phyloP scores from a whole-genome alignment of 768 basidiomycete species.

The Grammothele lineata region DNA sequence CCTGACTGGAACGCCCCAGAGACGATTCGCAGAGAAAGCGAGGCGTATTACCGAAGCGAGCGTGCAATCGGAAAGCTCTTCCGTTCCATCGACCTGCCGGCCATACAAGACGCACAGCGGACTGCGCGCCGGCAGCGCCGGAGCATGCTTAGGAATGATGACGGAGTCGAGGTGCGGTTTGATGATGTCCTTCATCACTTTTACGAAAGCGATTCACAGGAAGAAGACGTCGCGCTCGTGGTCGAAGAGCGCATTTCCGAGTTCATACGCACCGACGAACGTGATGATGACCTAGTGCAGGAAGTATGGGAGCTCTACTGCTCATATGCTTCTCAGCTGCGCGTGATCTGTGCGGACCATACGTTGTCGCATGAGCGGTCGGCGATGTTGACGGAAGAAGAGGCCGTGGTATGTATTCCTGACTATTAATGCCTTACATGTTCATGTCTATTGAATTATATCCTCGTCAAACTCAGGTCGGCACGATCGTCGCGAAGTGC shows the following conservation, averaged over 20 bases:
- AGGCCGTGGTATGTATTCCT: conserved; percentile 35
- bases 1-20: conserved; percentile 72
- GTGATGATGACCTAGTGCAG: conserved; percentile 4
- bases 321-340: conserved; percentile 43
- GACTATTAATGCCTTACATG: no score
- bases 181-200: no score
- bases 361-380: conserved; percentile 41
- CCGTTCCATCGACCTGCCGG: conserved; percentile 54
- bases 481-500: conserved; percentile 61
- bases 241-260: conserved; percentile 19
- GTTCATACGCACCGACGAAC: conserved; percentile 18
- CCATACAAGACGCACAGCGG: conserved; percentile 13
- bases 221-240: conserved; percentile 9
- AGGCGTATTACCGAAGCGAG: conserved; percentile 45
- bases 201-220: background rate
- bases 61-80: conserved; percentile 60
- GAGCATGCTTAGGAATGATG: conserved; percentile 7
- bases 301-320: conserved; percentile 22
- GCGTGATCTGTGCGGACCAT: conserved; percentile 42
- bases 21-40: conserved; percentile 31
- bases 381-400: conserved; percentile 53
- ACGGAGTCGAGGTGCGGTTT: no score
- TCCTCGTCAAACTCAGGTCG: conserved; percentile 27
- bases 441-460: background rate
- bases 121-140: conserved; percentile 18